A percentile compares a stretch with the other conserved stretches of the same genome.
These are phyloP conservation scores for Dacryopinax spathularia DNA, from an alignment of 768 basidiomycete genomes.

Conservation along the genomic window DNA sequence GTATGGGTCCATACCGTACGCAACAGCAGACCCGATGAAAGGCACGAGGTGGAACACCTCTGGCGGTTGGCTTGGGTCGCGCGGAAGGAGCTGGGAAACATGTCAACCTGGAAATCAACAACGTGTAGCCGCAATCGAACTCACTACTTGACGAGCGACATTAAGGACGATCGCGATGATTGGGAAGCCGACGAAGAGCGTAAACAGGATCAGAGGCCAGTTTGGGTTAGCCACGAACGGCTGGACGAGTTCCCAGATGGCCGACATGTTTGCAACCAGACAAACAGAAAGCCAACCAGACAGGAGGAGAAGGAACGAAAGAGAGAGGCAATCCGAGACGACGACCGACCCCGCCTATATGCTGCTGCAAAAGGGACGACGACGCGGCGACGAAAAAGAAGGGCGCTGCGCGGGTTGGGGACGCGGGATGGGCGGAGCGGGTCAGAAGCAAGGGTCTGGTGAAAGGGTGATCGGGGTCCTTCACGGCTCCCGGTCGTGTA, in stretches of 20 bases:
- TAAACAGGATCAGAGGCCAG: conserved; percentile 11
- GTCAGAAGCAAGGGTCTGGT: not conserved
- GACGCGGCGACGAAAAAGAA: too few relatives aligned
- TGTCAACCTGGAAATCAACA: too few relatives aligned
- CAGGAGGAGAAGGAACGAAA: too few relatives aligned
- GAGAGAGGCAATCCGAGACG: too few relatives aligned
- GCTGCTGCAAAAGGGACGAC: too few relatives aligned
- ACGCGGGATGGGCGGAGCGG: not conserved
- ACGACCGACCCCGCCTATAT: too few relatives aligned
- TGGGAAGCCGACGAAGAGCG: conserved; percentile 46
- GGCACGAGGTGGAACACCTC: conserved; percentile 89
- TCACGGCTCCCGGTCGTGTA: not conserved
- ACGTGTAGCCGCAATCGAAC: conserved; percentile 16
- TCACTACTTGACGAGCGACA: conserved; percentile 62
- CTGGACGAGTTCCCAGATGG: not conserved
- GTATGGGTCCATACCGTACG: conserved; percentile 86
- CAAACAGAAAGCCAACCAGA: not conserved
- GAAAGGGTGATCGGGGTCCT: not conserved
- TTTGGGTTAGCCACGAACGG: not conserved
- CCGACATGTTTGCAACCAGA: not conserved
- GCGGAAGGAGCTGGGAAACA: conserved; percentile 43
- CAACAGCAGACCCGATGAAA: conserved; percentile 71
- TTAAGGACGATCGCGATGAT: conserved; percentile 56
- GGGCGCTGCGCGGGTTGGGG: not conserved
- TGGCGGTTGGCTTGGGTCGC: conserved; percentile 62